A percentile compares a stretch with the other conserved stretches of the same genome.
Conservation (phyloP, 179 eudicot species). For the Drosera spatulata region DNA sequence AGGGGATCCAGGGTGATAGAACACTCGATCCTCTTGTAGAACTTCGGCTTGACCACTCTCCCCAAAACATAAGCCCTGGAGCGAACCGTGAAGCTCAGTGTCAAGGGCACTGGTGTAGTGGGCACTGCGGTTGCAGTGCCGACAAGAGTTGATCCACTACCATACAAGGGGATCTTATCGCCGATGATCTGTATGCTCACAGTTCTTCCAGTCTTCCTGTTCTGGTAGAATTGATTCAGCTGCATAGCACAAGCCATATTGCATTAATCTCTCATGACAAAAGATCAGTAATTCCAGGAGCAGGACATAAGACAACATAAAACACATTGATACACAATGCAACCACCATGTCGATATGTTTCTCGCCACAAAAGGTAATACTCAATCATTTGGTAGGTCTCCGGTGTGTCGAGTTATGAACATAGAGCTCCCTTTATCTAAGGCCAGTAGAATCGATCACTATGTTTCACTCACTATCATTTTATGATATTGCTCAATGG, state of each 20-base stretch:
- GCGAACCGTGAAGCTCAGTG: conserved; percentile 36
- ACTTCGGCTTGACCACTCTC: conserved; percentile 67
- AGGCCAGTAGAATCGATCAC: too few species aligned
- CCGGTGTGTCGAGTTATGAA: too few species aligned
- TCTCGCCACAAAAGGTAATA: too few species aligned
- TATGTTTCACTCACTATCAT: too few species aligned
- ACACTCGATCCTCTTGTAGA: conserved; percentile 46
- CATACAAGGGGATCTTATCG: conserved; percentile 51
- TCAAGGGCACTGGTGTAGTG: conserved; percentile 50
- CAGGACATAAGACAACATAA: too few species aligned
- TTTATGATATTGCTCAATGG: too few species aligned
- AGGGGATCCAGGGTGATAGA: conserved; percentile 45
- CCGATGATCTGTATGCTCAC: conserved; percentile 40
- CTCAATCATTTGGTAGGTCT: too few species aligned
- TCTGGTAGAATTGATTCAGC: conserved; percentile 72
- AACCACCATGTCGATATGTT: too few species aligned
- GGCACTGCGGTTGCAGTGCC: conserved; percentile 44
- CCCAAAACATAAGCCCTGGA: conserved; percentile 81
- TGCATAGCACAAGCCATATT: conserved; percentile 12
- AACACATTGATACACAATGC: too few species aligned
- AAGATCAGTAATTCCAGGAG: too few species aligned
- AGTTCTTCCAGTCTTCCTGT: conserved; percentile 60
- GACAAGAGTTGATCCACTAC: conserved; percentile 53
- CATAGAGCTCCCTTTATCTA: too few species aligned
- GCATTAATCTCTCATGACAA: too few species aligned